Base-by-base conservation (phyloP, 192 early-diverging fungal genomes). In the Phycomyces nitens region DNA sequence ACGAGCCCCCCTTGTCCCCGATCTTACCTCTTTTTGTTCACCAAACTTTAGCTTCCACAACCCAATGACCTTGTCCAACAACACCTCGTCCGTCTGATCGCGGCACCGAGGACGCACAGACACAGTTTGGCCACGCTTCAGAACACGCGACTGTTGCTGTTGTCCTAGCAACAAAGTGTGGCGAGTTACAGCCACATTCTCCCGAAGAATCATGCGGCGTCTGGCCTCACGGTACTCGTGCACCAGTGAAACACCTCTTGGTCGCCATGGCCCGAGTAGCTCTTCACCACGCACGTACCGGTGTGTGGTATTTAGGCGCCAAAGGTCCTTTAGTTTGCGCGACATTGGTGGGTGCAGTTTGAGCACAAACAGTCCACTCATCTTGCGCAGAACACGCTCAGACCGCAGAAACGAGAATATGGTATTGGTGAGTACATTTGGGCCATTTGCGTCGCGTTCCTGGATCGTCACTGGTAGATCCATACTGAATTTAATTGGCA, bases 211-310 rank as follows among this genome's bases (percentile, higher is more conserved):
- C 58, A 82, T 56, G 3, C 65, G 47, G 44, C 76, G 75, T 29
- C 77, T 67, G 9, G 57, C 68, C 20, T 44, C 38, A 20, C 62
- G 62, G 52, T 71, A 90, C 29, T 83, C 86, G 15, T 79, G 72
- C 16, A 92, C 73, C 41, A 86, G 73, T 0, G 77, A 83, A 1
- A 92, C 76, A 11, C 90, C 85, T 1, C 88, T 78, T 1, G 88
- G 87, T 38, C 82, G 79, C 86, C 88, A 86, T 11, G 61, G 58
- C 0, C 74, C 77, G 44, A 92, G 69, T 12, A 84, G 75, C 44
- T 92, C 90, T 56, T 89, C 84, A 41, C 88, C 90, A 5, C 90
- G 83, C 12, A 92, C 88, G 65, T 89, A 89, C 64, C 85, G 82
- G 21, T 80, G 79, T 23, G 80, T 83, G 0, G 87, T 87, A 63